Evolutionary conservation across 805 yeast genomes (phyloP), one percentile per base, ranked within the genome.

Genomic region (Cyberlindnera samutprakarnensis): DNA sequence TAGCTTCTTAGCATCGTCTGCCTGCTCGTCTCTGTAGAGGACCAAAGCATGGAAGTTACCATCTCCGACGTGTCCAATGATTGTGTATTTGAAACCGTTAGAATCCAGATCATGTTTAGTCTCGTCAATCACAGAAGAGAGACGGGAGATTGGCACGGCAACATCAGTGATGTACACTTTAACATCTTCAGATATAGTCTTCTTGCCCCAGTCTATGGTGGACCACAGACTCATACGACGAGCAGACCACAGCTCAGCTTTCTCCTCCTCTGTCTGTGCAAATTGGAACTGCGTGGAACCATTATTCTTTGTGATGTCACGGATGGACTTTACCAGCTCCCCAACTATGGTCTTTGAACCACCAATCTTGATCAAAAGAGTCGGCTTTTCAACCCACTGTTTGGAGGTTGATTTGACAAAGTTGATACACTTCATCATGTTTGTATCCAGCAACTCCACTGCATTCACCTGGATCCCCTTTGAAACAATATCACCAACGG

Each of bases 51-150:
- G 94, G 54, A 82, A 73, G 54, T 83, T 83, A 22, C 92, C 92
- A 52, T 83, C 94, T 19, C 92, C 92, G 26, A 81, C 84, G 54
- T 83, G 94, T 6, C 90, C 90, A 26, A 82, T 72, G 19, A 78
- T 70, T 1, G 84, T 73, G 30, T 74, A 70, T 23, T 64, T 47
- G 25, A 77, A 53, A 1, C 75, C 74, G 18, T 73, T 67, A 4
- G 54, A 49, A 31, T 66, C 69, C 43, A 82, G 60, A 35, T 75
- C 85, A 5, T 60, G 58, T 53, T 78, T 73, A 3, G 86, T 74
- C 28, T 68, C 75, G 18, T 67, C 62, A 28, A 83, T 75, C 22
- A 80, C 68, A n/a, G 61, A 58, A 3, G 90, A 75, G 27, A 83
- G 63, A 35, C 62, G 62, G 1, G 88, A 78, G 30, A 83, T 66